Evolutionary conservation across 2,329 filamentous ascomycete species (phyloP).

Genomic region (Aspergillus sp.): DNA sequence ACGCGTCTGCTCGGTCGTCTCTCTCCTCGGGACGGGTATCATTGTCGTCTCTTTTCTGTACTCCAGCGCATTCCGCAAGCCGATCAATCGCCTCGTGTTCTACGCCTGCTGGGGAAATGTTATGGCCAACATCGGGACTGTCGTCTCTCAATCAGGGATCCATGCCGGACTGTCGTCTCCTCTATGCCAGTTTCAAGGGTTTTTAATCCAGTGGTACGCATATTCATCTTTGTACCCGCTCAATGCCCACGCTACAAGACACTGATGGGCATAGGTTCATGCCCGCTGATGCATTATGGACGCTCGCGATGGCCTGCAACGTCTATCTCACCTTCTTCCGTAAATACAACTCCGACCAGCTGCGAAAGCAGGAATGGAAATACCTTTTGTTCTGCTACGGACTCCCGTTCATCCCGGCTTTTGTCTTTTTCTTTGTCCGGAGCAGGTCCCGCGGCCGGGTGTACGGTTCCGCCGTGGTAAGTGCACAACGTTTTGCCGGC

Average conservation of each 20-base stretch:
- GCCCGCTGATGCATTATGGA: conserved; percentile 73
- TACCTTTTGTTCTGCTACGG: conserved; percentile 72
- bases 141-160: conserved; percentile 66
- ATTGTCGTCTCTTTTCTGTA: conserved; percentile 68
- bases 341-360: conserved; percentile 63
- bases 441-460: conserved; percentile 54
- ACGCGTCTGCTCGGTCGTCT: conserved; percentile 67
- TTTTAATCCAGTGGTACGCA: conserved; percentile 77
- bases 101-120: conserved; percentile 81
- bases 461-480: conserved; percentile 68
- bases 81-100: conserved; percentile 83
- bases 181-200: conserved; percentile 73
- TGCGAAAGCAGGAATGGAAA: conserved; percentile 67
- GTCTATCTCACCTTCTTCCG: conserved; percentile 78
- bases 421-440: conserved; percentile 65
- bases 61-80: conserved; percentile 73
- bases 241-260: too few relatives aligned
- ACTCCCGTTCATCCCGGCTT: conserved; percentile 65
- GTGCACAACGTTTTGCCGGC: conserved; percentile 12
- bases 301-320: conserved; percentile 77
- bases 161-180: conserved; percentile 47
- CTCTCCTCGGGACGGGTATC: conserved; percentile 67
- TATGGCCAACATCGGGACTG: conserved; percentile 70
- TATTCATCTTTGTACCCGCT: too few relatives aligned
- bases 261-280: conserved; percentile 59